phyloP scores from a whole-genome alignment of 2,329 filamentous ascomycete genomes.

The Cordyceps cateniannulata region DNA sequence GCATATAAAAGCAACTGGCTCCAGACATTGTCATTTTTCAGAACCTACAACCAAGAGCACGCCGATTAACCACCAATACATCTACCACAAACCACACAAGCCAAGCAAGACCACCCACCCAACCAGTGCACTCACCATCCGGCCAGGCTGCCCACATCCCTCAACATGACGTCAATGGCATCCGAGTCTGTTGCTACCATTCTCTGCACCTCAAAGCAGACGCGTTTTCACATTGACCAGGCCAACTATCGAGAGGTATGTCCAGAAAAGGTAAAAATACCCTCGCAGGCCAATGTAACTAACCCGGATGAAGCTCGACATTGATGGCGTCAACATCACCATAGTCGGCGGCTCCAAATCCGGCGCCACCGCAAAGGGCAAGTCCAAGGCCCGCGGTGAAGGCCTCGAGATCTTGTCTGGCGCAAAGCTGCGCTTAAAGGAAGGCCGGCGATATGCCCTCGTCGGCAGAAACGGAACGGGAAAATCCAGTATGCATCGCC shows the following conservation, averaged over 20 bases:
- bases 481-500: slow-evolving; percentile 58
- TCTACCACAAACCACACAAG: neutral
- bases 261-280: neutral
- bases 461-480: slow-evolving; percentile 77
- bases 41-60: neutral
- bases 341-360: slow-evolving; percentile 34
- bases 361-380: slow-evolving; percentile 29
- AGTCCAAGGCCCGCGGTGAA: slow-evolving; percentile 43
- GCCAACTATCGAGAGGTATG: slow-evolving; percentile 51
- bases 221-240: slow-evolving; percentile 54
- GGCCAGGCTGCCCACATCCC: neutral
- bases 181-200: slow-evolving; percentile 47
- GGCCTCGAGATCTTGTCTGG: slow-evolving; percentile 63
- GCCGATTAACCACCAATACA: neutral
- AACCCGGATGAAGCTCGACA: slow-evolving; percentile 52
- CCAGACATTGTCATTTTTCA: neutral
- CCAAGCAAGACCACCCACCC: neutral
- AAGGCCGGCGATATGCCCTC: slow-evolving; percentile 68
- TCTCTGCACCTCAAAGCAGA: slow-evolving; percentile 60
- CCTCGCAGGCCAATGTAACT: neutral
- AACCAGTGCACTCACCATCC: neutral
- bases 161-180: slow-evolving; percentile 40
- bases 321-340: slow-evolving; percentile 67
- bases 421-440: slow-evolving; percentile 65
- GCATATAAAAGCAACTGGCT: neutral